These are phyloP conservation scores for Gnaphalium uliginosum DNA, from an alignment of 129 eudicot genomes.

Conservation along the genomic window DNA sequence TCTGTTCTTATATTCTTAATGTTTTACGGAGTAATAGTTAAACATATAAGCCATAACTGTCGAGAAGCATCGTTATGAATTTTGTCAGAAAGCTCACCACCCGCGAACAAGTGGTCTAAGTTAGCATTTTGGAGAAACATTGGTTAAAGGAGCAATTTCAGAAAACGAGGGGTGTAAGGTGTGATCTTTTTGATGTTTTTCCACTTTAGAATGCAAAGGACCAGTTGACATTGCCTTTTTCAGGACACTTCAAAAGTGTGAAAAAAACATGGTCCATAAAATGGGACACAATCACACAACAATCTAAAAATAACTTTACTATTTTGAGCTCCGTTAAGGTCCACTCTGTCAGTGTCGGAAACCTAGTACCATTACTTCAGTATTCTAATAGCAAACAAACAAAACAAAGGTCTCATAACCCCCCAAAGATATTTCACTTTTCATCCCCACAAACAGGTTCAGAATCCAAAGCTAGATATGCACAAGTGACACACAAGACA, in stretches of 20 bases:
- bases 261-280: neutral
- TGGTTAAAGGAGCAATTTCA: too few species aligned
- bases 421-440: neutral
- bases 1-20: too few species aligned
- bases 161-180: too few species aligned
- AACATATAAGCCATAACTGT: too few species aligned
- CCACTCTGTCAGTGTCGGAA: conserved; percentile 37
- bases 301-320: neutral
- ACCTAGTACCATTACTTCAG: conserved; percentile 33
- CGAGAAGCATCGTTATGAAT: too few species aligned
- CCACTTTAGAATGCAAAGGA: neutral
- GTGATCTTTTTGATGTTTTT: neutral
- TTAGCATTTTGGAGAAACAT: too few species aligned
- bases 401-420: neutral
- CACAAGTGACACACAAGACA: conserved; percentile 9
- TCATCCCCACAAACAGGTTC: conserved; percentile 4
- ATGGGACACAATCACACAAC: neutral
- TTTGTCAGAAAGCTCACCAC: too few species aligned
- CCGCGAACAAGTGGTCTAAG: too few species aligned
- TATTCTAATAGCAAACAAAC: conserved; percentile 24
- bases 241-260: neutral
- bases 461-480: conserved; percentile 11
- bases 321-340: conserved; percentile 7
- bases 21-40: too few species aligned
- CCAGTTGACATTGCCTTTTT: conserved; percentile 2